A percentile compares a stretch with the other conserved stretches of the same genome.
Conservation (phyloP, 1,139 yeast genomes). For the Geotrichum carabidarum region DNA sequence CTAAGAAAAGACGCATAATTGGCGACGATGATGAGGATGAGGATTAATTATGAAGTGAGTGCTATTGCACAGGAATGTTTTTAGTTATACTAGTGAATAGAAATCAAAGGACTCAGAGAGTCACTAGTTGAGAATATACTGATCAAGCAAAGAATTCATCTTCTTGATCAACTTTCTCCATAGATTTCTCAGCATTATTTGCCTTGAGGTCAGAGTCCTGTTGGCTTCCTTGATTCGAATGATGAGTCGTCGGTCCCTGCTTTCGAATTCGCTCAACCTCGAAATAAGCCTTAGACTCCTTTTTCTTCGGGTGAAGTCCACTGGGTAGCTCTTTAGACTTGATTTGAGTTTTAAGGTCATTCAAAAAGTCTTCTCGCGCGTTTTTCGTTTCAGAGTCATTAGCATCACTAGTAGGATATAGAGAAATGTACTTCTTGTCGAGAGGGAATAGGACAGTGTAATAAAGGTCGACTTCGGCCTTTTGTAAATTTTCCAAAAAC, state of each 20-base stretch:
- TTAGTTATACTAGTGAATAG: background rate
- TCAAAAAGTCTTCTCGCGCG: constrained; percentile 22
- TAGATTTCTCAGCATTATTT: constrained; percentile 3
- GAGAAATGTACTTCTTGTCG: constrained; percentile 71
- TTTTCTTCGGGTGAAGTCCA: constrained; percentile 23
- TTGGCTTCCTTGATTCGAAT: constrained; percentile 4
- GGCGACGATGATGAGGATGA: constrained; percentile 60
- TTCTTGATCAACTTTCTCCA: constrained; percentile 14
- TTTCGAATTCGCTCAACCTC: constrained; percentile 18
- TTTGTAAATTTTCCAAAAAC: constrained; percentile 36
- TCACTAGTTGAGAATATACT: background rate
- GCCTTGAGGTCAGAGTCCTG: background rate
- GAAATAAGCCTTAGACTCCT: constrained; percentile 22
- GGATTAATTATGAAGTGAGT: background rate
- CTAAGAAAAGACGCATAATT: constrained; percentile 34
- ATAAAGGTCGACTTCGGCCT: constrained; percentile 64
- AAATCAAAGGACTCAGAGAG: no score
- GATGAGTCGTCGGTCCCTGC: constrained; percentile 1
- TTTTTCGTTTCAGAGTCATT: constrained; percentile 24
- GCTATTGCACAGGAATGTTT: background rate
- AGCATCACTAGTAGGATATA: constrained; percentile 49
- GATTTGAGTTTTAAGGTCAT: constrained; percentile 26
- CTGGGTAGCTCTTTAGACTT: constrained; percentile 25
- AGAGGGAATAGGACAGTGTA: constrained; percentile 77
- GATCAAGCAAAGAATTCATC: constrained; percentile 18